Evolutionary conservation across 2,329 filamentous ascomycete species (phyloP).

Genomic region (Epichloe typhina): DNA sequence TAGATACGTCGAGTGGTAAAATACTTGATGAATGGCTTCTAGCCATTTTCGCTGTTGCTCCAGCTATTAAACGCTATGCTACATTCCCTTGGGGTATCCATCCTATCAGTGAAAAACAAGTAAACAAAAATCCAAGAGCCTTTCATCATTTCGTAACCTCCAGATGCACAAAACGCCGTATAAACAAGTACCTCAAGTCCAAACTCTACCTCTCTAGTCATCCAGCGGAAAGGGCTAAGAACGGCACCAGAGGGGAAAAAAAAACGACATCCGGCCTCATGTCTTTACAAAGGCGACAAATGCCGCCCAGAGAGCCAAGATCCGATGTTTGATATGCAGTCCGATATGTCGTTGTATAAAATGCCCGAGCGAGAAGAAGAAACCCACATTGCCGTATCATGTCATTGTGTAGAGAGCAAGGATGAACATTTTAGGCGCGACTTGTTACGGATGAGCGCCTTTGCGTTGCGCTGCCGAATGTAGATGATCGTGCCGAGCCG

Average conservation of each 20-base stretch:
- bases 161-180: not conserved
- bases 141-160: not conserved
- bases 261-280: not conserved
- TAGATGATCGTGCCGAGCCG: slow-evolving; percentile 29
- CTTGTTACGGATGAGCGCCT: slow-evolving; percentile 34
- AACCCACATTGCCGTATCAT: not conserved
- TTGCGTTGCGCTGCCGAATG: slow-evolving; percentile 30
- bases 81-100: not conserved
- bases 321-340: too few relatives aligned
- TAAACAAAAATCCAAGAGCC: not conserved
- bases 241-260: not conserved
- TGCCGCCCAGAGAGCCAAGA: not conserved
- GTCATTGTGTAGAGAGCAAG: not conserved
- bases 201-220: too few relatives aligned
- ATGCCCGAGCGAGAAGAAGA: not conserved
- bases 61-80: not conserved
- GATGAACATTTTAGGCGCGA: slow-evolving; percentile 25
- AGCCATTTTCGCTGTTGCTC: not conserved
- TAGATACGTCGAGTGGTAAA: too few relatives aligned
- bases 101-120: not conserved
- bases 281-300: not conserved
- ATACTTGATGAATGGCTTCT: not conserved
- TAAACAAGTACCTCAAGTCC: too few relatives aligned
- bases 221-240: not conserved
- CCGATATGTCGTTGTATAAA: not conserved